These are phyloP conservation scores for Spiromastix sp. DNA, from an alignment of 2,329 filamentous ascomycete species.

Conservation along the genomic window DNA sequence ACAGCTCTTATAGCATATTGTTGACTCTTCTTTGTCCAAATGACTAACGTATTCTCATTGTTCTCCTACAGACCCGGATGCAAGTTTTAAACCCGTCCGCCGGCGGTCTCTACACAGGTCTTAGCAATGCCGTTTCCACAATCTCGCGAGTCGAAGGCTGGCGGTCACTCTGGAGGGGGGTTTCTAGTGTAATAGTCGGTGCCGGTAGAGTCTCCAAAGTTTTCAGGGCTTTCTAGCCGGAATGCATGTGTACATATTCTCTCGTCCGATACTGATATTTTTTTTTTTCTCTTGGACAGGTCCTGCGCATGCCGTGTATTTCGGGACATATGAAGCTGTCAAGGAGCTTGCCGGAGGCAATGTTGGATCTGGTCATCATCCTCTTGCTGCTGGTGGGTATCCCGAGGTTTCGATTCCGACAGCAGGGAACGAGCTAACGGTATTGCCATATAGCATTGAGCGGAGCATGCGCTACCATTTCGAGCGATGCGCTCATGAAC, in stretches of 20 bases:
- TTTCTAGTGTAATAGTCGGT: constrained; percentile 91
- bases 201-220: constrained; percentile 54
- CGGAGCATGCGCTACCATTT: constrained; percentile 89
- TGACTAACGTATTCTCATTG: too few relatives aligned
- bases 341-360: constrained; percentile 96
- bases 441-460: constrained; percentile 56
- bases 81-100: constrained; percentile 82
- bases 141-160: constrained; percentile 87
- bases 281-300: constrained; percentile 47
- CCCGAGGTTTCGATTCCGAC: background rate
- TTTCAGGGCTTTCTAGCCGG: background rate
- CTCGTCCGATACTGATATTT: constrained; percentile 14
- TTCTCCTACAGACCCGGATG: constrained; percentile 88
- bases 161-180: constrained; percentile 86
- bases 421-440: background rate
- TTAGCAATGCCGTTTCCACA: constrained; percentile 84
- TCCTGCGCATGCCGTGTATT: constrained; percentile 94
- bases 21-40: too few relatives aligned
- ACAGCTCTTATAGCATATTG: background rate
- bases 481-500: constrained; percentile 98
- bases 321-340: constrained; percentile 93
- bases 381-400: constrained; percentile 72
- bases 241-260: background rate
- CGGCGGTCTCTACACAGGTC: constrained; percentile 73
- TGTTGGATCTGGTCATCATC: constrained; percentile 72